These are phyloP conservation scores for Phialophora macrospora DNA, from an alignment of 2,329 filamentous ascomycete genomes.

Conservation along the genomic window DNA sequence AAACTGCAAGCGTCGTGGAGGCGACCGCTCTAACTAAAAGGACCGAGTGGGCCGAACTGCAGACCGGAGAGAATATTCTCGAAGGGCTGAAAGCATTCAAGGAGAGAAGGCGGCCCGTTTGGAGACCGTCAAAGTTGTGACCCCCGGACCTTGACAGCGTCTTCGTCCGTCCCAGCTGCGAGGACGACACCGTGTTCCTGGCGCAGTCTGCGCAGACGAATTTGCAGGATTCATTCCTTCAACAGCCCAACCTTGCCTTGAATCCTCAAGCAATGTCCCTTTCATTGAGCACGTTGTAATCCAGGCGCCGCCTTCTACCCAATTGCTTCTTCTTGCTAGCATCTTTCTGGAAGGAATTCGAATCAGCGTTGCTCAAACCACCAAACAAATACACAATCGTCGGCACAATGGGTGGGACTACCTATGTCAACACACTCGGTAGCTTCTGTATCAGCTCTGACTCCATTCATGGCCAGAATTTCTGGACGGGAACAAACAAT, in stretches of 20 bases:
- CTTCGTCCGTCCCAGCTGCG: not conserved
- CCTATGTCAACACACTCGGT: not conserved
- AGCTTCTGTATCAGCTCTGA: not conserved
- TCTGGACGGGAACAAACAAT: not conserved
- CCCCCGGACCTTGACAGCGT: not conserved
- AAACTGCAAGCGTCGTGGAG: slow-evolving; percentile 66
- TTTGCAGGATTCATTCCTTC: not conserved
- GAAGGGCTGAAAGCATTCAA: slow-evolving; percentile 77
- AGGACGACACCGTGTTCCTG: not conserved
- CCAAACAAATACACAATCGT: not conserved
- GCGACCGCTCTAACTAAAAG: slow-evolving; percentile 67
- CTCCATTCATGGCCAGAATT: not conserved
- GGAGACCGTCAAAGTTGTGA: slow-evolving; percentile 50
- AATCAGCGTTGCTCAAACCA: not conserved
- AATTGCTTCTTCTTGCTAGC: no score
- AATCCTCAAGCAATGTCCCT: not conserved
- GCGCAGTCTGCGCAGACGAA: not conserved
- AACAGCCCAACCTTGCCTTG: not conserved
- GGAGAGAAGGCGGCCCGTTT: slow-evolving; percentile 71
- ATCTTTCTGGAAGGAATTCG: not conserved
- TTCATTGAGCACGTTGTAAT: not conserved
- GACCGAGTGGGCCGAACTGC: slow-evolving; percentile 47
- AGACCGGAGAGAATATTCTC: slow-evolving; percentile 65
- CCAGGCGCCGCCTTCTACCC: not conserved
- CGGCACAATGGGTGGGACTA: not conserved